phyloP scores from a whole-genome alignment of 116 monocot genomes.

The Phalaenopsis hybrid region DNA sequence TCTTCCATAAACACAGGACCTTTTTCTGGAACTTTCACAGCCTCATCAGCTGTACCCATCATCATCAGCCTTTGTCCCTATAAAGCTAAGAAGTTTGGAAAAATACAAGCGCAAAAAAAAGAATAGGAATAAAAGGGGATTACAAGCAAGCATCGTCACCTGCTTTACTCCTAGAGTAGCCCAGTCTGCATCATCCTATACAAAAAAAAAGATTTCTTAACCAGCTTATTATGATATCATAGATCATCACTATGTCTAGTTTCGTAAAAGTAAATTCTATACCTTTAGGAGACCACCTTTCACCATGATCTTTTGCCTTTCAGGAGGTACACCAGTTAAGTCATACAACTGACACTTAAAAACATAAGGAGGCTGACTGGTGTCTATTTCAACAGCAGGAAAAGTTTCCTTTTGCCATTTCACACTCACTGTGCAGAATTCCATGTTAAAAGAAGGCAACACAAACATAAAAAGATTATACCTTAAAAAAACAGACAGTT shows the following conservation, averaged over 20 bases:
- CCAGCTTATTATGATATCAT: neutral
- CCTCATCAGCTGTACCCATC: conserved; percentile 99
- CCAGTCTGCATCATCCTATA: conserved; percentile 99
- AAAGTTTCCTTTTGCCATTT: conserved; percentile 97
- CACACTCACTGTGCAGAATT: conserved; percentile 65
- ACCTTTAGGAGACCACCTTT: conserved; percentile 96
- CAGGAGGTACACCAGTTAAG: conserved; percentile 88
- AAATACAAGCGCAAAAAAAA: neutral
- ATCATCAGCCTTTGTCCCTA: conserved; percentile 99
- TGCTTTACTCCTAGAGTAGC: conserved; percentile 79
- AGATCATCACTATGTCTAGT: neutral
- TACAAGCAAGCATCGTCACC: conserved; percentile 31
- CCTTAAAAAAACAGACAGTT: neutral
- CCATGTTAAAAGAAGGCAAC: neutral
- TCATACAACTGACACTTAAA: conserved; percentile 88
- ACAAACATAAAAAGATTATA: neutral
- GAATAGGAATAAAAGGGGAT: neutral
- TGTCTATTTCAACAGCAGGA: conserved; percentile 81
- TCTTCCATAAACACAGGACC: conserved; percentile 92
- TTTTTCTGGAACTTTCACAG: conserved; percentile 93
- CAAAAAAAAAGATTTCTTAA: neutral
- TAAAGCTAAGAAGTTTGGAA: conserved; percentile 1
- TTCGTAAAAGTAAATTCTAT: neutral
- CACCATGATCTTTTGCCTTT: conserved; percentile 96
- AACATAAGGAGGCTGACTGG: conserved; percentile 77